Evolutionary conservation across 495 filamentous ascomycete genomes (phyloP), one percentile per base, ranked within the genome.

Genomic region (Neurospora sp.): DNA sequence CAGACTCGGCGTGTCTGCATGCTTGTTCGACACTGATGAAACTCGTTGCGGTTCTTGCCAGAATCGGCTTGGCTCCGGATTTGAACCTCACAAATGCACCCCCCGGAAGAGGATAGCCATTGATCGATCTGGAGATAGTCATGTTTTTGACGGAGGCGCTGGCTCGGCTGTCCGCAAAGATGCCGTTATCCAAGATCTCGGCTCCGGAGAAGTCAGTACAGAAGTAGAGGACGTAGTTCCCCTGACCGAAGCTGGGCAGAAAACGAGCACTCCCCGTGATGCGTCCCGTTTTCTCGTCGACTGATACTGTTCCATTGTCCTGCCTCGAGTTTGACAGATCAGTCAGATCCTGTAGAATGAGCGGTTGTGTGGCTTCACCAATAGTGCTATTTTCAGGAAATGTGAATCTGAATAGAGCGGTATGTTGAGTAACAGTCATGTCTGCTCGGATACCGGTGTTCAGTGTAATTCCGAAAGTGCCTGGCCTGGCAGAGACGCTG

Each of bases 141-240:
- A 93, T 76, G 22, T 82, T 80, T 69, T 88, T 86, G 35, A 85
- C 84, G n/a, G 81, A 83, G 4, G 81, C 79, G 42, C 85, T 87
- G 12, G 88, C 88, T 8, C 87, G 83, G 74, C 86, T 89, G 75
- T 89, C 86, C 10, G 83, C 83, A 78, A 89, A 94, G 42, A 90
- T 85, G 4, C 92, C 91, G 9, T 84, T 90, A 71, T 91, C 89
- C 20, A 86, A 83, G 39, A 93, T 81, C 1, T 81, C 74, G n/a
- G 86, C 86, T 2, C 91, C 91, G 5, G 79, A 80, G 79, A 94
- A 92, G 77, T 94, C 92, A 7, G 88, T 88, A 77, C 92, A 94
- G 73, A 92, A 91, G 77, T 93, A 78, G 42, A 80, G 59, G 3
- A 78, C 74, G 69, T 90, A 94, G 69, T 74, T 84, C 2, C 91